Evolutionary conservation across 768 basidiomycete genomes (phyloP), one percentile per base, ranked within the genome.

Genomic region (Chiua virens): DNA sequence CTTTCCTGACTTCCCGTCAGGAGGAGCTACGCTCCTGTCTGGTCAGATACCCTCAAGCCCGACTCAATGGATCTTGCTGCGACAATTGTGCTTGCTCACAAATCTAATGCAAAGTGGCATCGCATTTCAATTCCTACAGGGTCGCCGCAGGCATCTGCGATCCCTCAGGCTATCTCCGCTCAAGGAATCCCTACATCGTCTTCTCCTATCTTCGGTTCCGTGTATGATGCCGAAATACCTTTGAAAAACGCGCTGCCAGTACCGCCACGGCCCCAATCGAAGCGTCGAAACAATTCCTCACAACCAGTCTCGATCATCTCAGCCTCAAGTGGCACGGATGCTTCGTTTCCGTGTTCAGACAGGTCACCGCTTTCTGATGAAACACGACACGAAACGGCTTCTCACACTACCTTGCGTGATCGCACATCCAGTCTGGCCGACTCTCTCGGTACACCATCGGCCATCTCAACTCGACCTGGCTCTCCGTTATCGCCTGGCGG

Each of bases 1-100:
- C 5, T 27, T 30, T 49, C 23, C 36, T 54, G 48, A 60, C 22
- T 17, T 15, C 20, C 25, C 27, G 11, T 15, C 47, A 71, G 70
- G 68, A 64, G 21, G 42, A 70, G 68, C 34, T 25, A 53, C 7
- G 56, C 66, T 13, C 60, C 70, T 5, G 66, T 71, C 41, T 62
- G 66, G 66, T 62, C 68, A 44, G 66, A 69, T 50, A 66, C 68
- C 0, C 49, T 68, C 42, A 55, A 53, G 50, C 68, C 67, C 8
- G 53, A 47, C n/a, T 23, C 57, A 0, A 52, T 52, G 18, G 64
- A 67, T 41, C 69, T 70, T 23, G 69, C 62, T 34, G 52, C 69
- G 22, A 50, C 62, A 5, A 69, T 65, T 32, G 25, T 47, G 42
- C 53, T 60, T 14, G 50, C 64, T 20, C 62, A 69, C 48, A 60